phyloP scores from a whole-genome alignment of 1,139 yeast genomes.

The Diutina pseudorugosa region DNA sequence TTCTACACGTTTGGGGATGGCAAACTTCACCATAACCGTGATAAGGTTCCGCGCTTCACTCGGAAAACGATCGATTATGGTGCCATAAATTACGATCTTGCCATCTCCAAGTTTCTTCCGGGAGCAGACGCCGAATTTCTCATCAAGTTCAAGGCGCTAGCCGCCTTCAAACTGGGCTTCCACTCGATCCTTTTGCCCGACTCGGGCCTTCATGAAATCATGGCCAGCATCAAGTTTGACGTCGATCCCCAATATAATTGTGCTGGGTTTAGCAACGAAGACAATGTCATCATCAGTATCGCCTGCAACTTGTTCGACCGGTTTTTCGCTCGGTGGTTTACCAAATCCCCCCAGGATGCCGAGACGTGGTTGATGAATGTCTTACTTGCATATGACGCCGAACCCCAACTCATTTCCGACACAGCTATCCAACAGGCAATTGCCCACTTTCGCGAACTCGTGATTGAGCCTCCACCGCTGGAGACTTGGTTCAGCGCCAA shows the following conservation, averaged over 20 bases:
- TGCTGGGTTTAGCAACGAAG: neutral
- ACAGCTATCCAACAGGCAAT: neutral
- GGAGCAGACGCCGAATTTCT: neutral
- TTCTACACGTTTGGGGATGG: neutral
- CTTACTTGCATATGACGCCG: neutral
- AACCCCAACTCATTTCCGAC: neutral
- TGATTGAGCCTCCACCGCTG: neutral
- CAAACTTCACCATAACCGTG: neutral
- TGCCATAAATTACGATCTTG: neutral
- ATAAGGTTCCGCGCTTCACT: neutral
- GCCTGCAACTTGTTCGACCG: neutral
- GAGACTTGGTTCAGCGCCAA: neutral
- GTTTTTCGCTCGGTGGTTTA: neutral
- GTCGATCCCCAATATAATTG: neutral
- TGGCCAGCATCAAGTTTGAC: neutral
- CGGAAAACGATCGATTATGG: neutral
- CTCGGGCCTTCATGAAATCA: neutral
- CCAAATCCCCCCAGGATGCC: neutral
- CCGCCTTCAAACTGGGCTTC: neutral
- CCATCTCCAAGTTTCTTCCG: neutral
- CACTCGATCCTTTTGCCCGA: neutral
- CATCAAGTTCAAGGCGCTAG: neutral
- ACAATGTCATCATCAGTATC: neutral
- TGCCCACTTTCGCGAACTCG: neutral
- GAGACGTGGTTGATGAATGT: neutral